phyloP scores from a whole-genome alignment of 2,329 filamentous ascomycete genomes.

The Colletotrichum lentis region DNA sequence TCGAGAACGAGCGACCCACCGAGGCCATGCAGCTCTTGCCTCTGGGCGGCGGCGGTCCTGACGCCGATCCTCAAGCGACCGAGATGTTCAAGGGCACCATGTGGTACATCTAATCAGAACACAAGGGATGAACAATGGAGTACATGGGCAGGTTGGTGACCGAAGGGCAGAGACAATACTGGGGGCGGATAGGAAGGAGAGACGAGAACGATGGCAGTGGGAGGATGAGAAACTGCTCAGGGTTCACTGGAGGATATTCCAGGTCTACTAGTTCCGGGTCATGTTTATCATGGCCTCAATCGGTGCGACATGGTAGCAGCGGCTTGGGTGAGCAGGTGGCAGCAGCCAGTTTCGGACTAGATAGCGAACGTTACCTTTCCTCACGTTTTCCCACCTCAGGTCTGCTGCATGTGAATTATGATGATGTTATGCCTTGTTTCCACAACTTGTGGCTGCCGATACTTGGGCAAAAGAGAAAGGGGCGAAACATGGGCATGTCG shows the following conservation, averaged over 20 bases:
- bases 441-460: too few species aligned
- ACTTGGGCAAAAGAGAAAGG: too few species aligned
- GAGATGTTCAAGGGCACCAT: constrained; percentile 50
- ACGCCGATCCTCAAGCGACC: constrained; percentile 37
- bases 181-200: not conserved
- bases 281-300: constrained; percentile 20
- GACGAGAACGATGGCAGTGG: not conserved
- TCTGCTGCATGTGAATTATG: not conserved
- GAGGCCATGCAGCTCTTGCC: constrained; percentile 39
- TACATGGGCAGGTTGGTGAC: not conserved
- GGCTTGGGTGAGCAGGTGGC: constrained; percentile 4
- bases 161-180: not conserved
- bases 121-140: not conserved
- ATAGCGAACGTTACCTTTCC: constrained; percentile 31
- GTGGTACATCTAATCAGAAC: constrained; percentile 53
- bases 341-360: not conserved
- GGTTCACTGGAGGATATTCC: not conserved
- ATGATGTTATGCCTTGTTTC: not conserved
- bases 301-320: not conserved
- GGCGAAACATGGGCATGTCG: too few species aligned
- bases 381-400: not conserved
- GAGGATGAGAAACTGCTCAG: not conserved
- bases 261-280: constrained; percentile 31
- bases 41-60: constrained; percentile 40
- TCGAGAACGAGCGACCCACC: constrained; percentile 21